These are phyloP conservation scores for Fragaria nilgerrensis DNA, from an alignment of 306 rosid species.

Conservation along the genomic window DNA sequence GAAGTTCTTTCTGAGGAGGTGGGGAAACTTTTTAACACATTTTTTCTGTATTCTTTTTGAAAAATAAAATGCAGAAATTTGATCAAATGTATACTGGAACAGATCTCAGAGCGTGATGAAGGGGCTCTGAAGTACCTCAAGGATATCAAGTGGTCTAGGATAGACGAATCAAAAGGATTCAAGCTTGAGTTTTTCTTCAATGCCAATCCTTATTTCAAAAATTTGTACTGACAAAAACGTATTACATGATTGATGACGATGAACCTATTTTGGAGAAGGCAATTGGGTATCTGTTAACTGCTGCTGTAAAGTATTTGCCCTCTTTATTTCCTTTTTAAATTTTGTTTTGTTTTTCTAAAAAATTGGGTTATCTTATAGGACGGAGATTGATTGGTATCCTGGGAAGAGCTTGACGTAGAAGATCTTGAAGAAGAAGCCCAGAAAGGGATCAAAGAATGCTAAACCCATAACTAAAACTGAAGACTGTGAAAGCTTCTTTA, in stretches of 20 bases:
- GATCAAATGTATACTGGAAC: conserved; percentile 13
- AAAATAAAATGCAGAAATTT: conserved; percentile 11
- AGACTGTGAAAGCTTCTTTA: conserved; percentile 77
- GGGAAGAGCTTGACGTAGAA: conserved; percentile 82
- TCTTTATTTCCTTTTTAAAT: neutral
- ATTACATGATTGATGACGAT: conserved; percentile 77
- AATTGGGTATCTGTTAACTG: conserved; percentile 51
- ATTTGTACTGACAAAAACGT: conserved; percentile 64
- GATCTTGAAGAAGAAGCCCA: conserved; percentile 77
- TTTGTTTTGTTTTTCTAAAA: neutral
- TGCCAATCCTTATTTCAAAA: conserved; percentile 65
- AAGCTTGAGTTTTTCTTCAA: conserved; percentile 76
- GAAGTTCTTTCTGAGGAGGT: conserved; percentile 81
- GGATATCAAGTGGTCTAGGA: conserved; percentile 74
- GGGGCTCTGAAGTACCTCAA: conserved; percentile 69
- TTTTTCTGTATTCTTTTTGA: conserved; percentile 9
- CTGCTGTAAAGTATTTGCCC: conserved; percentile 5
- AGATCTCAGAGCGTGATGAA: conserved; percentile 83
- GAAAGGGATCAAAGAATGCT: conserved; percentile 70
- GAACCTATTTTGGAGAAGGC: conserved; percentile 82
- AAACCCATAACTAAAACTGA: conserved; percentile 84
- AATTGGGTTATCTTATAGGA: conserved; percentile 37
- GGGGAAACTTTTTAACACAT: conserved; percentile 7
- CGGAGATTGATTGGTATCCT: conserved; percentile 76
- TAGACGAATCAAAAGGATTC: conserved; percentile 73